Base-by-base conservation (phyloP, 2,329 filamentous ascomycete species). In the Aschersonia sp. region DNA sequence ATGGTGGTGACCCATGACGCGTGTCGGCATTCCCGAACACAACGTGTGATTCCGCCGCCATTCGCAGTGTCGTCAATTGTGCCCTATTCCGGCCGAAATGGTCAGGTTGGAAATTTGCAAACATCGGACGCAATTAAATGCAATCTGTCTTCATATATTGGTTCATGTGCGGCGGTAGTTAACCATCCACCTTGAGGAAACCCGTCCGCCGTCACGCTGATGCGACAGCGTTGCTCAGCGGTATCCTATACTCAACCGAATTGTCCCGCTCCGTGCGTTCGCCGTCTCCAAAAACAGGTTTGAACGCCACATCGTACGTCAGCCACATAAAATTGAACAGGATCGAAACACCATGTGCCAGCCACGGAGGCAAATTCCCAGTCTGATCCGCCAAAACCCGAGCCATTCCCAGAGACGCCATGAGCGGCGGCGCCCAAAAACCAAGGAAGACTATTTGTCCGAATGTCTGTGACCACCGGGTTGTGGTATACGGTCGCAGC, bases 201-300 rank as follows among this genome's bases (percentile, higher is more conserved):
- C 9, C 35, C 35, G 35, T 8, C 2, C 35, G 8, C 35, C 35
- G 12, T 37, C 35, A 37, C 35, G 12, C 8, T 12, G 35, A 37
- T 37, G 12, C 12, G 35, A 22, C 22, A 22, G 2, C 35, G 3
- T 37, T 37, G 8, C 12, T 12, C 35, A 37, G 35, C 35, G 12
- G 35, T 37, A 37, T 37, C 12, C 12, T 30, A 4, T 22, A 29
- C 22, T 45, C 37, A 30, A 37, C 42, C 33, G 35, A 4, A 33
- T 29, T 14, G 4, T 44, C 43, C 22, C 42, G 60, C 33, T 63
- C 53, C 4, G 78, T 81, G 56, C 75, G 76, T 70, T 97, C 90
- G 0, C 92, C 92, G 59, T 97, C 85, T 1, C 90, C 90, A 69
- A 94, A 96, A 0, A 82, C 41, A 1, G 64, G 67, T 61, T 78